These are phyloP conservation scores for Kodamaea leandrae DNA, from an alignment of 805 yeast genomes.

Conservation along the genomic window DNA sequence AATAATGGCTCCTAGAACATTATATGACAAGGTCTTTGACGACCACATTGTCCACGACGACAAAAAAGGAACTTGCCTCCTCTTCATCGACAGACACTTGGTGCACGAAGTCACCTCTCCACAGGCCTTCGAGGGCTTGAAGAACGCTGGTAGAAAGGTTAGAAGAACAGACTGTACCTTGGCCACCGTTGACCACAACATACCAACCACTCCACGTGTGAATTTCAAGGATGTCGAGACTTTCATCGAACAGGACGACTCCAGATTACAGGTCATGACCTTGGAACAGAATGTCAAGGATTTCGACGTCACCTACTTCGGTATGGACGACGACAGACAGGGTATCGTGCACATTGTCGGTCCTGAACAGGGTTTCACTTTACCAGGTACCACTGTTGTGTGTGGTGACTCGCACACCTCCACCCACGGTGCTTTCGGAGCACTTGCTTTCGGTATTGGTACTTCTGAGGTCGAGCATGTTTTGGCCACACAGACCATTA, in stretches of 20 bases:
- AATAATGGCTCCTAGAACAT: slow-evolving; percentile 41
- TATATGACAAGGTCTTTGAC: slow-evolving; percentile 94
- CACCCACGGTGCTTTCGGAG: slow-evolving; percentile 98
- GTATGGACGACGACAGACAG: slow-evolving; percentile 92
- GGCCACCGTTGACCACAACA: slow-evolving; percentile 96
- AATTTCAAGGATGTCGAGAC: slow-evolving; percentile 68
- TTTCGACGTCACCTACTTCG: slow-evolving; percentile 87
- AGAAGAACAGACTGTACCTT: slow-evolving; percentile 91
- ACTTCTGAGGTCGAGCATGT: slow-evolving; percentile 99
- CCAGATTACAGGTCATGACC: slow-evolving; percentile 88
- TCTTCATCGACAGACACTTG: slow-evolving; percentile 94
- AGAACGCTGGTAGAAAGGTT: slow-evolving; percentile 80
- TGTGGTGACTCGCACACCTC: slow-evolving; percentile 99
- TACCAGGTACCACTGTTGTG: slow-evolving; percentile 98
- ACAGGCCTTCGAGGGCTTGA: slow-evolving; percentile 96
- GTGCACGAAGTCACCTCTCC: slow-evolving; percentile 99
- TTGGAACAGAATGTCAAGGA: slow-evolving; percentile 89
- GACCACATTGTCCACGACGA: slow-evolving; percentile 92
- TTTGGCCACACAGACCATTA: slow-evolving; percentile 92
- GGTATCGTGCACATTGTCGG: slow-evolving; percentile 99
- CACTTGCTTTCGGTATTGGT: slow-evolving; percentile 98
- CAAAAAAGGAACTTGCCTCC: slow-evolving; percentile 78
- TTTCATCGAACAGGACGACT: slow-evolving; percentile 87
- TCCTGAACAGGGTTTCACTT: slow-evolving; percentile 97
- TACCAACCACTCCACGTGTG: slow-evolving; percentile 88